Base-by-base conservation (phyloP, 2,329 filamentous ascomycete species). In the Epichloe amarillans region DNA sequence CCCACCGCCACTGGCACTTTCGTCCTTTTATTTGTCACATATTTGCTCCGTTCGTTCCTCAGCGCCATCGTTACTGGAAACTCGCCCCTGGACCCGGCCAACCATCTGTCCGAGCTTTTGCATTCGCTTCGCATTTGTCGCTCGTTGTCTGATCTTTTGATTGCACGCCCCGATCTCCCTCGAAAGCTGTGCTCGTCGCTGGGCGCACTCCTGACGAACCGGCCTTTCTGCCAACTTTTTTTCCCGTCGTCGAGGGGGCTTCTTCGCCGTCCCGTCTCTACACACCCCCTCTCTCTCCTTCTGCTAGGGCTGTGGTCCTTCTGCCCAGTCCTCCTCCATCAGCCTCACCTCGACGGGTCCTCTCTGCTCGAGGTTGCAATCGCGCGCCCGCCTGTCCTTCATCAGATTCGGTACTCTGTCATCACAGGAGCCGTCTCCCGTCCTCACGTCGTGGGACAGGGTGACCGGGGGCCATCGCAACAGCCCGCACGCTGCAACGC, bases 401-500 rank as follows among this genome's bases (percentile, higher is more conserved):
- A 50, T 51, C 50, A 37, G 44, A 49, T 51, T 47, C 50, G 50
- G 53, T 51, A 36, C 47, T 49, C 50, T 50, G 48, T 51, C 52
- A 46, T 46, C 42, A 56, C 52, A 53, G 49, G 42, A 50, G 49
- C 46, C 33, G 45, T 48, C 51, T 50, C 43, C 58, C 52, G 51
- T 47, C 45, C 48, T 52, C 57, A 54, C 52, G 47, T 54, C 56
- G 56, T 60, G 55, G 54, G 53, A 59, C 61, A 57, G 60, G 61
- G 58, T 59, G 63, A 62, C 60, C 43, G 60, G 60, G 60, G 61
- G 59, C 61, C 57, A 58, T 66, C 60, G 59, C 57, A 57, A 63
- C 61, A 64, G 59, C 57, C 60, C 62, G 56, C 59, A 61, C 58
- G 46, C 50, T 50, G 33, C 42, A 41, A 50, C 59, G 58, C 58